Evolutionary conservation across 371 early-diverging fungal genomes (phyloP).

Genomic region (Lichtheimia corymbifera): DNA sequence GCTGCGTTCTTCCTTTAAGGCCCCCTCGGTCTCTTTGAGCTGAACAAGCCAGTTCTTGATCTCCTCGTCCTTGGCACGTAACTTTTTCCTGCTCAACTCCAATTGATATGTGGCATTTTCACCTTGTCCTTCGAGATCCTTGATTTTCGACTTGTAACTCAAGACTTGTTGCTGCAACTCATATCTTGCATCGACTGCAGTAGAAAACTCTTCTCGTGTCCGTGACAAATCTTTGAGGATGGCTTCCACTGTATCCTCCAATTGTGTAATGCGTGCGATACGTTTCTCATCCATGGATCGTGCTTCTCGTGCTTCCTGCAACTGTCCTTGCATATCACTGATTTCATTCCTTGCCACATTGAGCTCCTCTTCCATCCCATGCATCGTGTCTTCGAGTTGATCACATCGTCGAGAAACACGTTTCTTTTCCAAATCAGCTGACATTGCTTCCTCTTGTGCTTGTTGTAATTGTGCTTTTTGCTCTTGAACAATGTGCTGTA

Average conservation of each 20-base stretch:
- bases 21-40: not conserved
- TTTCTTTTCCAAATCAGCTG: no score
- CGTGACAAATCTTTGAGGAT: not conserved
- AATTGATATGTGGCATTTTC: slow-evolving; percentile 3
- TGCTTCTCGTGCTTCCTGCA: not conserved
- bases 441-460: not conserved
- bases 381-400: not conserved
- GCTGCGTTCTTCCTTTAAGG: not conserved
- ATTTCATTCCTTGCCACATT: not conserved
- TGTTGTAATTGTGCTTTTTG: not conserved
- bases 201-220: not conserved
- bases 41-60: slow-evolving; percentile 11
- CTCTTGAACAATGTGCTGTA: not conserved
- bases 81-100: not conserved
- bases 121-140: not conserved
- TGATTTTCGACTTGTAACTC: not conserved
- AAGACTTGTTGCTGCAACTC: no score
- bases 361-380: not conserved
- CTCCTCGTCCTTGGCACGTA: slow-evolving; percentile 4
- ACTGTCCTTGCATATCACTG: slow-evolving; percentile 1
- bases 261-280: not conserved
- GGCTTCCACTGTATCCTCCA: not conserved
- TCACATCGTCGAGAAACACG: no score
- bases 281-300: not conserved
- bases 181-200: not conserved